phyloP scores from a whole-genome alignment of 768 basidiomycete genomes.

The Lactarius hengduanensis region DNA sequence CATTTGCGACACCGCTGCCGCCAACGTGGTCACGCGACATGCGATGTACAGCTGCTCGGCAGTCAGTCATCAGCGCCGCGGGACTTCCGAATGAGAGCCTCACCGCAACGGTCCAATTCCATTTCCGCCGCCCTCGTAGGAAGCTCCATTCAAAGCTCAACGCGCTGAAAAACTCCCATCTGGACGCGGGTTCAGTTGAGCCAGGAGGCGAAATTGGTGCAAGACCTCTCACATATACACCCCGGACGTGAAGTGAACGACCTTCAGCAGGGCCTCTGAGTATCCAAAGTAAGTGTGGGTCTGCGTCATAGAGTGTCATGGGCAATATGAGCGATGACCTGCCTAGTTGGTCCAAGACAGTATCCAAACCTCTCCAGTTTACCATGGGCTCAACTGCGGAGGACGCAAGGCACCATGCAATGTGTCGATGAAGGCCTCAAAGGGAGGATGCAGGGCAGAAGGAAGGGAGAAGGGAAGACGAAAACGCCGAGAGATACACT shows the following conservation, averaged over 20 bases:
- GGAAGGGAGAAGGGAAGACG: background rate
- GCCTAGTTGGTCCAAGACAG: conserved; percentile 10
- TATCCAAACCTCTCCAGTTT: background rate
- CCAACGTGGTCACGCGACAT: conserved; percentile 20
- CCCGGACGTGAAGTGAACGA: conserved; percentile 17
- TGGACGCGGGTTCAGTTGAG: background rate
- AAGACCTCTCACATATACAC: conserved; percentile 19
- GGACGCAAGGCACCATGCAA: background rate
- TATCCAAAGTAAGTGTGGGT: background rate
- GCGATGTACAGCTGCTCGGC: conserved; percentile 14
- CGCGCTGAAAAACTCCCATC: conserved; percentile 21
- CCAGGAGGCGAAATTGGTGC: background rate
- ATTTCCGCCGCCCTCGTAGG: conserved; percentile 9
- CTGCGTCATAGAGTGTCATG: background rate
- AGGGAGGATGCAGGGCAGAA: background rate
- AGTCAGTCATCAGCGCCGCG: background rate
- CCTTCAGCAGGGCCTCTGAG: conserved; percentile 15
- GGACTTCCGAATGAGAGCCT: background rate
- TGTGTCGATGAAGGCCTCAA: background rate
- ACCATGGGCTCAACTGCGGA: background rate
- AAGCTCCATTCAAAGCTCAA: conserved; percentile 23
- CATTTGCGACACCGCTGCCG: conserved; percentile 11
- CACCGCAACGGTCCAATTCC: conserved; percentile 11
- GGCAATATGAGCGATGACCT: background rate
- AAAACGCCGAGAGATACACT: background rate